Percentiles rank a stretch among this genome's conserved stretches.
phyloP scores from a whole-genome alignment of 768 basidiomycete genomes.

The Phlebiopsis flavidoalba region DNA sequence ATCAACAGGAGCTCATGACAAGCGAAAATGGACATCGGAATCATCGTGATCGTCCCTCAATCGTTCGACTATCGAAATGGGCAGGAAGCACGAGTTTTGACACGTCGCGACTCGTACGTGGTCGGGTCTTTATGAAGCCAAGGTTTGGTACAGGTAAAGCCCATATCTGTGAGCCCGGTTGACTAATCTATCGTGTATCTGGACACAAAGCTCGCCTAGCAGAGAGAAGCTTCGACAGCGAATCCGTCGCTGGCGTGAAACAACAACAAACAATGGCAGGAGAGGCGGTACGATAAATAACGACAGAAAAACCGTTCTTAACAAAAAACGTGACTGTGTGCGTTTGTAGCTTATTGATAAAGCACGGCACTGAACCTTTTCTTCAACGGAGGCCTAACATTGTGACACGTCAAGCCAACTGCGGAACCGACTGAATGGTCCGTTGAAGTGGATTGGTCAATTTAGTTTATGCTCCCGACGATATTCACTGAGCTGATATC shows the following conservation, averaged over 20 bases:
- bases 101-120: slow-evolving; percentile 40
- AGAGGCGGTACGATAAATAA: too few relatives aligned
- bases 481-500: background rate
- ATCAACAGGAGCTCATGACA: slow-evolving; percentile 58
- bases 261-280: too few relatives aligned
- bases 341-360: slow-evolving; percentile 54
- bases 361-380: slow-evolving; percentile 65
- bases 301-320: too few relatives aligned
- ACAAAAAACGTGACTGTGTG: slow-evolving; percentile 37
- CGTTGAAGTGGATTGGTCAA: slow-evolving; percentile 28
- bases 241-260: slow-evolving; percentile 28
- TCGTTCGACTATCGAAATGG: slow-evolving; percentile 68
- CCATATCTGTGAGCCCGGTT: too few relatives aligned
- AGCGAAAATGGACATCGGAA: slow-evolving; percentile 56
- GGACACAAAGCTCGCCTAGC: too few relatives aligned
- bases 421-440: slow-evolving; percentile 29
- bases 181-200: too few relatives aligned
- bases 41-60: slow-evolving; percentile 71
- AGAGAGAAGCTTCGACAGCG: slow-evolving; percentile 39
- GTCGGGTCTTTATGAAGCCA: too few relatives aligned
- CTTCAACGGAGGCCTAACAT: slow-evolving; percentile 55
- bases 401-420: slow-evolving; percentile 35
- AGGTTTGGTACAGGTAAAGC: too few relatives aligned
- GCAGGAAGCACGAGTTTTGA: slow-evolving; percentile 61
- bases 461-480: too few relatives aligned